Evolutionary conservation across 2,329 filamentous ascomycete genomes (phyloP), one percentile per base, ranked within the genome.

Genomic region (Raffaelea deltoideospora): DNA sequence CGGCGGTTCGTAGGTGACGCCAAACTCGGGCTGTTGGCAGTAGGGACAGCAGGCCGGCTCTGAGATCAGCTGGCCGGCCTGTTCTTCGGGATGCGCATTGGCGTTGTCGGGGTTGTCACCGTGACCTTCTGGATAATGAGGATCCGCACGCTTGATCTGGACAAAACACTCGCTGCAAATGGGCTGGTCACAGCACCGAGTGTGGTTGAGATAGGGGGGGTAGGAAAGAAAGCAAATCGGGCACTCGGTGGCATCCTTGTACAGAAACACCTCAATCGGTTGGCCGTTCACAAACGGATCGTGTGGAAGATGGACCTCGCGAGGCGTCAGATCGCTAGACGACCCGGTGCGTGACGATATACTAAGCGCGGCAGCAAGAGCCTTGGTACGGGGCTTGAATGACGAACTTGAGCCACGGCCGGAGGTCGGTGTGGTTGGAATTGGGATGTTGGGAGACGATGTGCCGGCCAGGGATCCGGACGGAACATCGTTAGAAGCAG

Each of bases 121-220:
- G 40, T 69, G 64, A 50, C 90, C 83, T 53, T 94, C 84, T 2
- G 85, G 84, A 28, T 86, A 75, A 54, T 95, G 84, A 10, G 86
- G 87, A 45, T 98, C 88, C 4, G 86, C 78, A 30, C 90, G 75
- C 55, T 95, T 96, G 54, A 98, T 98, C 56, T 98, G 90, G 4
- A 98, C 90, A 50, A 98, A 98, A 56, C 90, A 98, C 60, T 98
- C 90, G 30, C 87, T 96, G 59, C 90, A 98, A 43, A 98, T 96
- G 6, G 82, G 69, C 54, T 98, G 90, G 49, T 94, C 86, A 56
- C 90, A 98, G 54, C 90, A 98, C 46, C 90, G 70, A 1, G 90
- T 98, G 45, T 78, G 80, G 59, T 98, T 98, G 22, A 98, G 67
- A 52, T 92, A 92, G 4, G 86, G 86, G 1, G 90, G 90, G 47